Base-by-base conservation (phyloP, 208 protist species). In the Trypanosoma caninum region DNA sequence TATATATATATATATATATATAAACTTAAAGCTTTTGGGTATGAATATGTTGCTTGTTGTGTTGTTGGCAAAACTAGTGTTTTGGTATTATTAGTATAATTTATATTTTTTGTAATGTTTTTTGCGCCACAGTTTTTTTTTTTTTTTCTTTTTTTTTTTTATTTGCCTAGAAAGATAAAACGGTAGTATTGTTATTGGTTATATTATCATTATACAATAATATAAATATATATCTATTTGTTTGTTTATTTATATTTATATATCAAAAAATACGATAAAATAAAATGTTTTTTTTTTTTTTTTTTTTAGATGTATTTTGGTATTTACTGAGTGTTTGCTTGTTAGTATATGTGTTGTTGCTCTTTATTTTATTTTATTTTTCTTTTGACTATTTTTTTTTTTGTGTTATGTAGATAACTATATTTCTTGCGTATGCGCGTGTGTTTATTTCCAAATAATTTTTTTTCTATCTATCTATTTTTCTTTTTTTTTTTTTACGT, bases 361-460 rank as follows among this genome's bases (percentile, higher is more conserved):
- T 57, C 28, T 57, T 23, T n/a, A 20, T 14, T 33, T 18, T 40
- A 35, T 38, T 45, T n/a, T n/a, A n/a, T 47, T 22, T 61, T 31
- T 33, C 14, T 38, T 22, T 34, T 25, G 5, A 27, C 34, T 46
- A 14, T 59, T 45, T 40, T 8, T 13, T 8, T 40, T 40, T 13
- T n/a, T n/a, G n/a, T n/a, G n/a, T n/a, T n/a, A n/a, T n/a, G n/a
- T n/a, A n/a, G n/a, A n/a, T n/a, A n/a, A n/a, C n/a, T n/a, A n/a
- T n/a, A n/a, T n/a, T n/a, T n/a, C n/a, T n/a, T n/a, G n/a, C n/a
- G n/a, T n/a, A n/a, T n/a, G n/a, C n/a, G n/a, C n/a, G n/a, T n/a
- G n/a, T n/a, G n/a, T n/a, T n/a, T n/a, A n/a, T 13, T 13, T 40
- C 35, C 35, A 40, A 40, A 13, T 40, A 40, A 40, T n/a, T n/a